phyloP scores from a whole-genome alignment of 2,329 filamentous ascomycete genomes.

The Apiospora koreana region DNA sequence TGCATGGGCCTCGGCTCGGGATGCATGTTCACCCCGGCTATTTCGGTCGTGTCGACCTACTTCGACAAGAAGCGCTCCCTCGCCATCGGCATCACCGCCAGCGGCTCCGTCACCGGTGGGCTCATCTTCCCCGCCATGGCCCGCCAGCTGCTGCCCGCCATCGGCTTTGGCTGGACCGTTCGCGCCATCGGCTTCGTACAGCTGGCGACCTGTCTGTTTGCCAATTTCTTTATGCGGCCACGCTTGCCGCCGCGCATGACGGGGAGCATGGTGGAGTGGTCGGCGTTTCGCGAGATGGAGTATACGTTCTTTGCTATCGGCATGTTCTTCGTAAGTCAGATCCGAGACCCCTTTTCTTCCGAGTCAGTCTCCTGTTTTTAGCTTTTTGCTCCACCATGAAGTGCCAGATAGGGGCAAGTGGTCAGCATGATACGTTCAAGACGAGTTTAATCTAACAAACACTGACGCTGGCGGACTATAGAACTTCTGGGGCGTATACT shows the following conservation, averaged over 20 bases:
- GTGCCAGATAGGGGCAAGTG: too few relatives aligned
- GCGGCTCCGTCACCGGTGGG: slow-evolving; percentile 32
- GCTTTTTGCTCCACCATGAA: too few relatives aligned
- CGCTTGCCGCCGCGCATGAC: slow-evolving; percentile 47
- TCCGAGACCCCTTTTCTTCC: slow-evolving; percentile 16
- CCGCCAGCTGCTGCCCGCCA: slow-evolving; percentile 34
- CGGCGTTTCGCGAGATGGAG: slow-evolving; percentile 56
- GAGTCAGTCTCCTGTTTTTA: too few relatives aligned
- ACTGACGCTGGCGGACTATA: neutral
- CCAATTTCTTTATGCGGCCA: slow-evolving; percentile 39
- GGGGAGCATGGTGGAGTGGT: slow-evolving; percentile 56
- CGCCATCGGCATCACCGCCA: slow-evolving; percentile 36
- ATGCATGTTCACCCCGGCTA: slow-evolving; percentile 27
- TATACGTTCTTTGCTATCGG: slow-evolving; percentile 55
- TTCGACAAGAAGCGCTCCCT: slow-evolving; percentile 33
- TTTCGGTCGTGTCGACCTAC: slow-evolving; percentile 32
- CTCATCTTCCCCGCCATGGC: slow-evolving; percentile 4
- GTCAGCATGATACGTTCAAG: too few relatives aligned
- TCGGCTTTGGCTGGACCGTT: slow-evolving; percentile 40
- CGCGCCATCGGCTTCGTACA: slow-evolving; percentile 49
- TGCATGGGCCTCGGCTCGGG: slow-evolving; percentile 46
- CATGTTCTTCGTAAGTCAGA: slow-evolving; percentile 40
- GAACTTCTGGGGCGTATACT: slow-evolving; percentile 50
- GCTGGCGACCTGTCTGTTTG: slow-evolving; percentile 37
- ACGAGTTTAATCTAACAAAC: too few relatives aligned